Base-by-base conservation (phyloP, 495 filamentous ascomycete genomes). In the Podospora tetraspora region DNA sequence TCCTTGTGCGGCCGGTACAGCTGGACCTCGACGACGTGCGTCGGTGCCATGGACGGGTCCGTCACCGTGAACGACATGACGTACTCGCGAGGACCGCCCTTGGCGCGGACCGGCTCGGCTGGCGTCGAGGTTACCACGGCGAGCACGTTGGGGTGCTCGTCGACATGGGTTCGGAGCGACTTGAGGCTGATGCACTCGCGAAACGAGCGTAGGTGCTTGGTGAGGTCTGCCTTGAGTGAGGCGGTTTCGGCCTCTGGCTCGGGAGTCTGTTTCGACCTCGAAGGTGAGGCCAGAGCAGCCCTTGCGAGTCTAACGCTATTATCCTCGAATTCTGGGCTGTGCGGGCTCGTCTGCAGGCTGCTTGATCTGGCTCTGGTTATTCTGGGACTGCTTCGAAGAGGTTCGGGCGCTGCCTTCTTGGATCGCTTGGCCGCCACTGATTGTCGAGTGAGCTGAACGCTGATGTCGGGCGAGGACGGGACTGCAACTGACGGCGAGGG, bases 1-100 rank as follows among this genome's bases (percentile, higher is more conserved):
- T 85, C 84, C 71, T 88, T 89, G 73, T 89, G 87, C 1, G 92
- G 89, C 6, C 92, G 86, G 76, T 91, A 91, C 19, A 97, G 81
- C 66, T 91, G 87, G 0, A 92, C 91, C 68, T 86, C 82, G 3
- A 78, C 79, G 2, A 86, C 84, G 0, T 69, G 64, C 24, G 70
- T 72, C 1, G 84, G 83, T 0, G 79, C 81, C 12, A 80, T 78
- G 0, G 86, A 84, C 21, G 85, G 84, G 75, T 96, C 93, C 0
- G 89, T 90, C 64, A 96, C 80, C 52, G 85, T 84, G 59, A 95
- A 84, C 23, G 86, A 86, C 66, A 91, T 81, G 73, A 84, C 82
- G 76, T 87, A 94, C 72, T 96, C 90, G 66, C 85, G 82, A 7
- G 89, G 88, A 1, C 90, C 90, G 19, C 83, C 80, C 66, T 87